These are phyloP conservation scores for Dictyostelium gargantuum DNA, from an alignment of 208 protist species.

Conservation along the genomic window DNA sequence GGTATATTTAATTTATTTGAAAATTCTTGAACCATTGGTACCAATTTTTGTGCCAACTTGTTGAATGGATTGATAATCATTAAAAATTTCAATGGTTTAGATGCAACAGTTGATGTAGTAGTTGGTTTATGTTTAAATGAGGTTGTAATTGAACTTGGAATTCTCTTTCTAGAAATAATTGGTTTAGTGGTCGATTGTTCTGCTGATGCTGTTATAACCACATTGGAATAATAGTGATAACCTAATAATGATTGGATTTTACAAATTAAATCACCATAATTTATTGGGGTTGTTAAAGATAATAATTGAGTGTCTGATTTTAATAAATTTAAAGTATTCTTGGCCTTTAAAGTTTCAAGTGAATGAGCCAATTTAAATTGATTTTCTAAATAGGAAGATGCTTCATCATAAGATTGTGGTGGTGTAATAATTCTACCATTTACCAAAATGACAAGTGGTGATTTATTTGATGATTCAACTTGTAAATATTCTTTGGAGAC, in stretches of 20 bases:
- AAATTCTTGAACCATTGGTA: conserved; percentile 84
- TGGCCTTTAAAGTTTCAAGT: background rate
- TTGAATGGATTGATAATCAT: conserved; percentile 92
- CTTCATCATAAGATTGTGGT: background rate
- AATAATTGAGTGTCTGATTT: background rate
- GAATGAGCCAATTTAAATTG: background rate
- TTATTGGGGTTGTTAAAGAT: background rate
- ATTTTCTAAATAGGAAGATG: background rate
- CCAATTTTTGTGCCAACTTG: conserved; percentile 87
- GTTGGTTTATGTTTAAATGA: conserved; percentile 12
- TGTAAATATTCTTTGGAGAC: background rate
- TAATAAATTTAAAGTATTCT: background rate
- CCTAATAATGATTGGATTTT: background rate
- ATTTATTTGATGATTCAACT: background rate
- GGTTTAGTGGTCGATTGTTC: background rate
- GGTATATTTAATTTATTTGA: conserved; percentile 6
- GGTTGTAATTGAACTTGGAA: background rate
- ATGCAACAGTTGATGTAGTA: no score
- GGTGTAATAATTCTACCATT: conserved; percentile 7
- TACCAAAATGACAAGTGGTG: background rate
- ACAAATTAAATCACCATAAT: background rate
- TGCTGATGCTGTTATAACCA: background rate
- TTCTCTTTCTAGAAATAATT: background rate
- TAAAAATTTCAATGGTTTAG: background rate
- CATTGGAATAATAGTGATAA: background rate